phyloP scores from a whole-genome alignment of 1,284 basidiomycete genomes.

The Apiotrichum veenhuisii region DNA sequence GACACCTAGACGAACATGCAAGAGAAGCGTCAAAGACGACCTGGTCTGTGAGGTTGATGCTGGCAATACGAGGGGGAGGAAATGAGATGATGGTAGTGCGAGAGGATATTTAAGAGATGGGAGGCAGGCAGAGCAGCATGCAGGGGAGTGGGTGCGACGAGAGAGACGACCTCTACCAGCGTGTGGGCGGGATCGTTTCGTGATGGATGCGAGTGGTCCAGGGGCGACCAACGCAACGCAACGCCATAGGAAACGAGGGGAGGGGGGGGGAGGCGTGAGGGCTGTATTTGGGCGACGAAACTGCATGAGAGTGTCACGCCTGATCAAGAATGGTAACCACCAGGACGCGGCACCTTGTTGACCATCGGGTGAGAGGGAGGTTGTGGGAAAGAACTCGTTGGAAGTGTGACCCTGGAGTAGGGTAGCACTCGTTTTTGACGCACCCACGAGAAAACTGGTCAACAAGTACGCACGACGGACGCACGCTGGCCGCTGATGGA shows the following conservation, averaged over 20 bases:
- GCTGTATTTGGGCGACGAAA: conserved; percentile 20
- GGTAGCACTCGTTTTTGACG: background rate
- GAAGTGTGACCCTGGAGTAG: background rate
- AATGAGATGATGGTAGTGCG: background rate
- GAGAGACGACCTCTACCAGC: background rate
- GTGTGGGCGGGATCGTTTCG: conserved; percentile 20
- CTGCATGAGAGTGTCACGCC: conserved; percentile 1
- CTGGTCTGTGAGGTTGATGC: background rate
- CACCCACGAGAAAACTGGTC: background rate
- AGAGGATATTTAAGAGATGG: conserved; percentile 17
- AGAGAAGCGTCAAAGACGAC: conserved; percentile 4
- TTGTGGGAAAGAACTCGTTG: background rate
- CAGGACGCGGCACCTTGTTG: conserved; percentile 3
- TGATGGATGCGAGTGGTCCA: conserved; percentile 9
- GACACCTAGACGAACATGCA: conserved; percentile 7
- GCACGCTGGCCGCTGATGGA: too few relatives aligned
- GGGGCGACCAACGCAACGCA: background rate
- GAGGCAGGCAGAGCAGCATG: conserved; percentile 1
- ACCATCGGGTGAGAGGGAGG: background rate
- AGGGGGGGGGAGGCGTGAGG: conserved; percentile 4
- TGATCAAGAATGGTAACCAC: background rate
- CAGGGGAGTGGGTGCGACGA: conserved; percentile 2
- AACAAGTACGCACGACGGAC: background rate
- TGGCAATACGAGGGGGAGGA: conserved; percentile 2
- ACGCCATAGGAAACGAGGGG: background rate